Evolutionary conservation across 2,329 filamentous ascomycete species (phyloP), one percentile per base, ranked within the genome.

Genomic region (Penicillium sp.): DNA sequence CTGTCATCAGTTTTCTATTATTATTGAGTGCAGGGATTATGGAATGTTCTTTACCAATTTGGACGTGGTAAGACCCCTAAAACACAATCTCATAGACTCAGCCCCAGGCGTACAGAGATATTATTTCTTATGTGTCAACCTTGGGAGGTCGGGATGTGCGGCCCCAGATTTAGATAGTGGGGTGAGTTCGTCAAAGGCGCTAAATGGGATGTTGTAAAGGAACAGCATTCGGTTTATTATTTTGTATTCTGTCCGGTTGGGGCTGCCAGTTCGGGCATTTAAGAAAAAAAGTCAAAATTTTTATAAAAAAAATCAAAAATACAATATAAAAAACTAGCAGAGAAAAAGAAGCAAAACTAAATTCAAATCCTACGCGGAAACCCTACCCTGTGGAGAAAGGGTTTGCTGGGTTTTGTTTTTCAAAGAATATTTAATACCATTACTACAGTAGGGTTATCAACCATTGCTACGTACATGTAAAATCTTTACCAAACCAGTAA

Each of bases 131-230:
- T 31, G 11, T 61, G 48, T 63, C 48, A 56, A 61, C 30, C 11
- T 31, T 31, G 11, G 30, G 5, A 30, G 53, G 58, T 51, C 55
- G 55, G 56, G 63, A 61, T 61, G 56, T 62, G 61, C 63, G 63
- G 60, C 63, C 63, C 63, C 63, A 65, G 63, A 61, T 65, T 65
- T 40, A 64, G 61, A 61, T 31, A 52, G 63, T 65, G 63, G 31
- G 16, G 31, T 35, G 22, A 22, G 22, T 22, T 22, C 22, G 22
- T 22, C 22, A 22, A 22, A 22, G 5, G 5, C 12, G 31, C 31
- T 35, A 35, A 28, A 22, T 22, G 22, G 30, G 14, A 14, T 31
- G 16, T 45, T 22, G 8, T 22, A 14, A 30, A 14, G 14, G 37
- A n/a, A 30, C 22, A n/a, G 22, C 22, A 12, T 35, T 16, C 12